Evolutionary conservation across 75 land plant genomes (phyloP), one percentile per base, ranked within the genome.

Genomic region (Isoetes taiwanensis): DNA sequence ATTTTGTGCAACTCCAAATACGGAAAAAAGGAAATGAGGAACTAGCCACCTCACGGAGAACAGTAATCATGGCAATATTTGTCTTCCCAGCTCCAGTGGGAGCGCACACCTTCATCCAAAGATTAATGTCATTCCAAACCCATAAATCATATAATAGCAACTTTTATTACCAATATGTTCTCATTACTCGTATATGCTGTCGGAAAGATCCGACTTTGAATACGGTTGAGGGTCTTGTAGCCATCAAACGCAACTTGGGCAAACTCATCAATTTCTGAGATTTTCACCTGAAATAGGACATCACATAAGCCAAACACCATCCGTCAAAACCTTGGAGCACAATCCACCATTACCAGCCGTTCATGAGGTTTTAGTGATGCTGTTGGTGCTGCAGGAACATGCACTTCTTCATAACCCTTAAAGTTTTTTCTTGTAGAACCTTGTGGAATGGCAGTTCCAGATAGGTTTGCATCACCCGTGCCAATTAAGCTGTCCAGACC

Each of bases 81-180:
- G 99, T 94, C 69, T 94, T 94, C 4, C 99, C 99, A 72, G 99
- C 99, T 41, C 99, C 99, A 34, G 99, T 94, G 35, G 99, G 99
- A 37, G 99, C 99, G 82, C 99, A 94, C 32, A 94, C 99, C 99
- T 94, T 59, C 4, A 61, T 33, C 8, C 60, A 30, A 9, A 5
- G 31, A 37, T 10, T 37, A 37, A 14, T 37, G 14, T 10, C 12
- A 37, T 14, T 37, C 14, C 39, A 37, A 10, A 37, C 9, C 39
- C 14, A 37, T 14, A 37, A 14, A 37, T 11, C 52, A 10, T 57
- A 57, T 6, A 3, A 57, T 5, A 2, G 10, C 12, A 33, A 56
- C 53, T 9, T 48, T 6, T 11, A 63, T 64, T 63, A 94, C 99
- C 56, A 94, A 78, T 52, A 94, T 76, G 60, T 94, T 94, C 61